Base-by-base conservation (phyloP, 2,329 filamentous ascomycete genomes). In the Aurifilum marmelostoma region DNA sequence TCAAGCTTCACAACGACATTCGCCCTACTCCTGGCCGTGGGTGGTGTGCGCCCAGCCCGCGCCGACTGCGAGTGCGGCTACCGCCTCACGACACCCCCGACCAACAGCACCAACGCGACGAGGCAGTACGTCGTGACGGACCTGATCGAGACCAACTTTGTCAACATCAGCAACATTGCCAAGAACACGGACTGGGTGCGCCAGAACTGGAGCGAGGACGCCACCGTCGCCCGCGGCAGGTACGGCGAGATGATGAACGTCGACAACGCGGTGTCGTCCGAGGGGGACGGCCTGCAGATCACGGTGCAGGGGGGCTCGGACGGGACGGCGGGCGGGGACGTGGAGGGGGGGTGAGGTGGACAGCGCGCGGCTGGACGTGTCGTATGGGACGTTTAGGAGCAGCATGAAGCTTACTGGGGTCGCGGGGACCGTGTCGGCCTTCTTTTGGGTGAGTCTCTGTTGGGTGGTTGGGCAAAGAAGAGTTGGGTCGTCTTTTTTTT, bases 21-120 rank as follows among this genome's bases (percentile, higher is more conserved):
- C 56, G 70, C 76, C 61, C 60, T 69, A 18, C 39, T 50, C 73
- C 56, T 69, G 67, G 32, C 58, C 32, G 32, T 32, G 16, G 18
- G 29, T 27, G 34, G 34, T n/a, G n/a, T n/a, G 21, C n/a, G 59
- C 24, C 67, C 70, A 11, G 75, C 73, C 50, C 56, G 72, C 16
- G 84, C 85, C 6, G 82, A 84, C 71, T 94, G 92, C 80, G 87
- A 91, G 74, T 95, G 92, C 76, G 92, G 92, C 65, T 94, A 93
- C 77, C 85, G 85, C 3, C 78, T 89, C 60, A 82, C 81, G 69
- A 78, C 83, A 50, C 85, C 85, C 2, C 79, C 89, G 59, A 82
- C 81, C 70, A 78, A 83, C 52, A 82, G 81, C n/a, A 75, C 79
- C 60, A 78, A 80, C 37, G 72, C 76, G 4, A 69, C 74, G 8